These are phyloP conservation scores for Mortierella sp. DNA, from an alignment of 371 early-diverging fungal species.

Conservation along the genomic window DNA sequence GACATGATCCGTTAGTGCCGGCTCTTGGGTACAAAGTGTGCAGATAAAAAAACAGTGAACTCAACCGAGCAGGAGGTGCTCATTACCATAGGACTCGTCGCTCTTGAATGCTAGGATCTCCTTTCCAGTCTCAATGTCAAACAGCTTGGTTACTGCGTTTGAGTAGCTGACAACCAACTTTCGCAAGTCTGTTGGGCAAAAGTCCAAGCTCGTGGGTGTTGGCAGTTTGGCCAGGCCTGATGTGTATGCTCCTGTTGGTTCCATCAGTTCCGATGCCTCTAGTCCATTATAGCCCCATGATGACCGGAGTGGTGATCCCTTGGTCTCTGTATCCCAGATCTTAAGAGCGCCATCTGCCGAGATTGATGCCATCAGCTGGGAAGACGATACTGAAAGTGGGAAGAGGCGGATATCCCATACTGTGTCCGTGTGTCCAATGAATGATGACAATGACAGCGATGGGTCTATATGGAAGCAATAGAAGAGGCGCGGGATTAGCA, in stretches of 20 bases:
- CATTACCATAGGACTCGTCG: slow-evolving; percentile 69
- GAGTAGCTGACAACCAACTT: slow-evolving; percentile 76
- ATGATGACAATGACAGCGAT: slow-evolving; percentile 65
- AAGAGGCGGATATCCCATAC: slow-evolving; percentile 87
- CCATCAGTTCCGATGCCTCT: slow-evolving; percentile 26
- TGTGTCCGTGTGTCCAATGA: slow-evolving; percentile 84
- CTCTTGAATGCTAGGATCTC: slow-evolving; percentile 66
- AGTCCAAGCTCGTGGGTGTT: slow-evolving; percentile 77
- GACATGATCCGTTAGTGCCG: background rate
- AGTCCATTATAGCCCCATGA: slow-evolving; percentile 64
- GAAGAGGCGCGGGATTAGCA: background rate
- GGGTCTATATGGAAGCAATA: slow-evolving; percentile 55
- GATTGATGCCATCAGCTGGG: slow-evolving; percentile 73
- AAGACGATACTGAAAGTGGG: slow-evolving; percentile 55
- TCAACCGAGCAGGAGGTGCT: too few relatives aligned
- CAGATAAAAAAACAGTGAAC: too few relatives aligned
- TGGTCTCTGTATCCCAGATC: slow-evolving; percentile 77
- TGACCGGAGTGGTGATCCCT: slow-evolving; percentile 59
- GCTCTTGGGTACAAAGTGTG: too few relatives aligned
- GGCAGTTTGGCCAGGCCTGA: slow-evolving; percentile 43
- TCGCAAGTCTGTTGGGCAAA: slow-evolving; percentile 66
- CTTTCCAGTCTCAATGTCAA: slow-evolving; percentile 83
- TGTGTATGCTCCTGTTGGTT: slow-evolving; percentile 38
- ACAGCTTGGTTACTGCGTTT: slow-evolving; percentile 72
- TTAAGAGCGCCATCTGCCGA: slow-evolving; percentile 87